Base-by-base conservation (phyloP, 441 rosid species). In the Omphalea diandra region DNA sequence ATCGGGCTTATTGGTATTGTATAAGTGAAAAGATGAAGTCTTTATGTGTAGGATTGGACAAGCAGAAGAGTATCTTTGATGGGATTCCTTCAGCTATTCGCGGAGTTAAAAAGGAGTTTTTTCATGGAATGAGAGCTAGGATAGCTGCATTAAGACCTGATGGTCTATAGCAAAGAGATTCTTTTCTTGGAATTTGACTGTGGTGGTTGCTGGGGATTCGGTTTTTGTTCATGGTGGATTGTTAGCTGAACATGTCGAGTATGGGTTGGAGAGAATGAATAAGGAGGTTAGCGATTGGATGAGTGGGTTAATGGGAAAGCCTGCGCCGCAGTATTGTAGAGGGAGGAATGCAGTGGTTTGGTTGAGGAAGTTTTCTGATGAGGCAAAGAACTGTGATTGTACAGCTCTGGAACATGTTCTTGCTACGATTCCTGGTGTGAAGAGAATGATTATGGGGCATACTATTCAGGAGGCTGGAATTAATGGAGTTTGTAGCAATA, bases 361-460 rank as follows among this genome's bases (percentile, higher is more conserved):
- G 98, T 76, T 92, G 89, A 87, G 98, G 86, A 90, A 84, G 24
- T 94, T 85, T 66, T 92, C 96, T 0, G 79, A 83, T 63, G 87
- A 78, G 74, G 87, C 81, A 1, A 65, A 56, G 49, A 87, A 84
- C 7, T 86, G 95, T 75, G 98, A 91, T 79, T 94, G 97, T 76
- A 63, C 88, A 9, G 88, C 88, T 20, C 86, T 90, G 29, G 93
- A 91, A 38, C 94, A 86, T 67, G 93, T 86, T 40, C 87, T 91
- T 49, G 88, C 97, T 4, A 91, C 92, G 0, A 80, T 94, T 58
- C 97, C 98, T 0, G 94, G 97, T n/a, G 91, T 69, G 22, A 91
- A 83, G 85, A 82, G 98, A 75, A 90, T 94, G 97, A 87, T 91
- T 38, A 90, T 94, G 97, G 98, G 97, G 35, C 98, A 91, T 40